Percentiles rank a stretch among this genome's conserved stretches.
These are phyloP conservation scores for Metschnikowia santaceciliae DNA, from an alignment of 805 yeast genomes.

Conservation along the genomic window DNA sequence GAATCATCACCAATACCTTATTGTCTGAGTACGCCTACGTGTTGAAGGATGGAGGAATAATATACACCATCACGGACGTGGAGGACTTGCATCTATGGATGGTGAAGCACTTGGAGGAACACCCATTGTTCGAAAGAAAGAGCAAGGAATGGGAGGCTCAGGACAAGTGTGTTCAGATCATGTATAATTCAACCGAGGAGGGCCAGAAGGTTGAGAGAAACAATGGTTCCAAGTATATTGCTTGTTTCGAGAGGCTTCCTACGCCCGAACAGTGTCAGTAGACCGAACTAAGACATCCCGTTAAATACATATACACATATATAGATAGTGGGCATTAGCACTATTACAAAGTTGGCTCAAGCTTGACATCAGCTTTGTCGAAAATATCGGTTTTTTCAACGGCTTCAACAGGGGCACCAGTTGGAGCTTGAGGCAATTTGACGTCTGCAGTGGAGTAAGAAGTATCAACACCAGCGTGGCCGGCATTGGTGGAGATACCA, in stretches of 20 bases:
- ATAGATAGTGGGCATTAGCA: not conserved
- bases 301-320: not conserved
- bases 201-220: constrained; percentile 95
- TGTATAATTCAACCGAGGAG: constrained; percentile 94
- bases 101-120: constrained; percentile 86
- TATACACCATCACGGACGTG: constrained; percentile 96
- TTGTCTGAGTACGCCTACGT: constrained; percentile 91
- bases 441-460: constrained; percentile 4
- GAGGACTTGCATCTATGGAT: constrained; percentile 93
- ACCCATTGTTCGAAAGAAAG: constrained; percentile 85
- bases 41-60: constrained; percentile 76
- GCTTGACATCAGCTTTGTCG: constrained; percentile 8
- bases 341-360: constrained; percentile 9
- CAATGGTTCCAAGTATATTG: constrained; percentile 80
- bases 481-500: not conserved
- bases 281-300: constrained; percentile 1
- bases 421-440: constrained; percentile 40
- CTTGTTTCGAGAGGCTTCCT: constrained; percentile 77
- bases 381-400: constrained; percentile 3
- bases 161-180: constrained; percentile 80
- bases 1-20: constrained; percentile 87
- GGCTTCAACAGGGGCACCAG: constrained; percentile 13
- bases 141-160: constrained; percentile 70
- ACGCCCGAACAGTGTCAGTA: constrained; percentile 41
- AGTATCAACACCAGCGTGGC: constrained; percentile 2